Evolutionary conservation across 495 filamentous ascomycete genomes (phyloP).

Genomic region (Clohesyomyces aquaticus): DNA sequence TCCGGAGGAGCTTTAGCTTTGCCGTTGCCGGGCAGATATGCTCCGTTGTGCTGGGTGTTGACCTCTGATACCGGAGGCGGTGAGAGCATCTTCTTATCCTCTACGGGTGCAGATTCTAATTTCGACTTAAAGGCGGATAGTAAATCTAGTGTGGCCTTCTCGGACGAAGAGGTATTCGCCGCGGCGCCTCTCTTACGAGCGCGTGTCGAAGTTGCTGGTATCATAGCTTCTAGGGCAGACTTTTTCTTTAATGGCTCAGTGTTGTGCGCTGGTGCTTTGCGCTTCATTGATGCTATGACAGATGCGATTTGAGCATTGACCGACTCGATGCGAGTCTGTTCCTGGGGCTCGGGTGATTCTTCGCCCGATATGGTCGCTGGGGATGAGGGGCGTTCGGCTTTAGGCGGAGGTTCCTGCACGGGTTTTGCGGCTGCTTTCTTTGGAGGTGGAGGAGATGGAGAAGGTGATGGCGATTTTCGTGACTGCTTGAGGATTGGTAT

Average conservation of each 20-base stretch:
- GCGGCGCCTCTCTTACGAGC: conserved; percentile 78
- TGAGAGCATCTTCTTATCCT: conserved; percentile 29
- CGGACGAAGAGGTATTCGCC: conserved; percentile 52
- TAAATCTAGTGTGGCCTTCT: conserved; percentile 65
- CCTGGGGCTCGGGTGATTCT: conserved; percentile 52
- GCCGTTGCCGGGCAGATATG: background rate
- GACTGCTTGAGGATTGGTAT: conserved; percentile 35
- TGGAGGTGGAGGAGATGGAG: conserved; percentile 48
- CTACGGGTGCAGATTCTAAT: conserved; percentile 58
- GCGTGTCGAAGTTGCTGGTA: conserved; percentile 76
- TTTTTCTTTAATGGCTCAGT: conserved; percentile 63
- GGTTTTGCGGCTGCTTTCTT: conserved; percentile 14
- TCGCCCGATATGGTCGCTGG: conserved; percentile 16
- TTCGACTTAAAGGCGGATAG: conserved; percentile 79
- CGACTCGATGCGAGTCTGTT: conserved; percentile 67
- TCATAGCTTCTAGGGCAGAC: conserved; percentile 74
- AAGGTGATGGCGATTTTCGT: conserved; percentile 48
- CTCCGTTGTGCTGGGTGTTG: background rate
- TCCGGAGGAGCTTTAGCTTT: conserved; percentile 2
- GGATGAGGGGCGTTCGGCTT: conserved; percentile 19
- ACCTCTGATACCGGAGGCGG: conserved; percentile 37
- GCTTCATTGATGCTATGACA: conserved; percentile 89
- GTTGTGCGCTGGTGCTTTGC: conserved; percentile 65
- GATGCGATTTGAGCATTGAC: conserved; percentile 92
- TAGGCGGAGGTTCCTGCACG: conserved; percentile 18